Conservation (phyloP, 1,139 yeast species). For the Wickerhamomyces sp. region DNA sequence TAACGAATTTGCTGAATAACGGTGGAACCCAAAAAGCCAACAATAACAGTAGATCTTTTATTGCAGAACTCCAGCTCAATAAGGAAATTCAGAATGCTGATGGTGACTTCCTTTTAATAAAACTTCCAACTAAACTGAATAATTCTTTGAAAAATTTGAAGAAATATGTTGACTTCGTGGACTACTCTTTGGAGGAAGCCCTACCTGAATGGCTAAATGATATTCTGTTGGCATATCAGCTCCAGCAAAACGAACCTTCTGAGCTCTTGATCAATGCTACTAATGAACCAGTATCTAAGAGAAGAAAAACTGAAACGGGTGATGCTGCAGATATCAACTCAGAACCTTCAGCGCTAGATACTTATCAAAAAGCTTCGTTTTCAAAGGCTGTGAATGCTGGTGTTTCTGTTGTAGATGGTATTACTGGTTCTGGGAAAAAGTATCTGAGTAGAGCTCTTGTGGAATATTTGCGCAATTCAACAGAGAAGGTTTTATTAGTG, state of each 20-base stretch:
- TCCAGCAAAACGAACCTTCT: not conserved
- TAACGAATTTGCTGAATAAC: conserved; percentile 1
- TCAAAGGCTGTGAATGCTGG: no score
- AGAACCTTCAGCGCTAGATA: no score
- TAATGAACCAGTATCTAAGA: conserved; percentile 25
- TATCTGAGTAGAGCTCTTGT: conserved; percentile 26
- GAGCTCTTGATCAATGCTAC: conserved; percentile 23
- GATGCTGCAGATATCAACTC: not conserved
- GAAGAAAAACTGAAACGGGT: conserved; percentile 1
- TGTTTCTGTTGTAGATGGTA: conserved; percentile 20
- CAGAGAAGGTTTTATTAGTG: conserved; percentile 34
- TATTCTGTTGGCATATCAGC: not conserved
- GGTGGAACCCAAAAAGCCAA: conserved; percentile 1
- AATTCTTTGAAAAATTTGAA: not conserved
- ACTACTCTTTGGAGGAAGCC: not conserved
- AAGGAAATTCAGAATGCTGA: not conserved
- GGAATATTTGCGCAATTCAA: conserved; percentile 23
- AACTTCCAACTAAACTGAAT: conserved; percentile 7
- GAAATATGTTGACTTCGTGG: not conserved
- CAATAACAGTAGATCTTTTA: not conserved
- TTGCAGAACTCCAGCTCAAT: not conserved
- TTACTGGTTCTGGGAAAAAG: conserved; percentile 46
- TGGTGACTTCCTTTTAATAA: conserved; percentile 9
- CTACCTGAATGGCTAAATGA: conserved; percentile 34
- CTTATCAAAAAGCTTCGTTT: no score